These are phyloP conservation scores for Physcomitrellopsis africana DNA, from an alignment of 225 moss, liverwort and hornwort genomes.

Conservation along the genomic window DNA sequence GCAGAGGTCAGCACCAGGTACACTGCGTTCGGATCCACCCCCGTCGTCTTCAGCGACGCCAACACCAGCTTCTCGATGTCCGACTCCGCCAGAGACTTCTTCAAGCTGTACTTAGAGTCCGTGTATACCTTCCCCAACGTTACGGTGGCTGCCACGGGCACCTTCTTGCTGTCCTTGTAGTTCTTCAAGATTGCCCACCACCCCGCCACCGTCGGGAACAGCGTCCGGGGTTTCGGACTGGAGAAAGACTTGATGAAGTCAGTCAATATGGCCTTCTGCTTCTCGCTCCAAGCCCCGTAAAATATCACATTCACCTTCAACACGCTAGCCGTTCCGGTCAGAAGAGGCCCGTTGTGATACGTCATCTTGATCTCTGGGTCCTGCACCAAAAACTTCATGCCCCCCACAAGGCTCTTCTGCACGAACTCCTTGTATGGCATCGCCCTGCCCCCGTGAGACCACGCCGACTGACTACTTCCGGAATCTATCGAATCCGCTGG, in stretches of 20 bases:
- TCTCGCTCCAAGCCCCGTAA: constrained; percentile 41
- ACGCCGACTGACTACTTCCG: background rate
- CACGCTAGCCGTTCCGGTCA: background rate
- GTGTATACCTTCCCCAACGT: constrained; percentile 24
- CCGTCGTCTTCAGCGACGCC: constrained; percentile 12
- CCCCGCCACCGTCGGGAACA: constrained; percentile 30
- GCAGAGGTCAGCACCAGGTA: constrained; percentile 50
- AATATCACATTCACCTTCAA: constrained; percentile 38
- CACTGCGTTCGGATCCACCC: constrained; percentile 30
- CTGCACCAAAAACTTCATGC: constrained; percentile 41
- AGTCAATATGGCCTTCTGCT: constrained; percentile 33
- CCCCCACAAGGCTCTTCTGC: constrained; percentile 4
- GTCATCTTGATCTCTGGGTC: constrained; percentile 28
- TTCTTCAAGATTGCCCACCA: constrained; percentile 52
- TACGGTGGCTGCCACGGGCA: constrained; percentile 27
- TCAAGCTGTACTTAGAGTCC: constrained; percentile 33
- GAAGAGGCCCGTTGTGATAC: constrained; percentile 47
- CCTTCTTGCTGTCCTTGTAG: constrained; percentile 32
- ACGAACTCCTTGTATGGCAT: constrained; percentile 30
- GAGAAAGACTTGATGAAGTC: constrained; percentile 44
- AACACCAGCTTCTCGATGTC: constrained; percentile 46
- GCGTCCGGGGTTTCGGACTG: background rate
- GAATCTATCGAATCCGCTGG: constrained; percentile 23
- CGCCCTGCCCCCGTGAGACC: constrained; percentile 39
- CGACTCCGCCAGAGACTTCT: constrained; percentile 37